Conservation (phyloP, 306 rosid species). For the Oemleria cerasiformis region DNA sequence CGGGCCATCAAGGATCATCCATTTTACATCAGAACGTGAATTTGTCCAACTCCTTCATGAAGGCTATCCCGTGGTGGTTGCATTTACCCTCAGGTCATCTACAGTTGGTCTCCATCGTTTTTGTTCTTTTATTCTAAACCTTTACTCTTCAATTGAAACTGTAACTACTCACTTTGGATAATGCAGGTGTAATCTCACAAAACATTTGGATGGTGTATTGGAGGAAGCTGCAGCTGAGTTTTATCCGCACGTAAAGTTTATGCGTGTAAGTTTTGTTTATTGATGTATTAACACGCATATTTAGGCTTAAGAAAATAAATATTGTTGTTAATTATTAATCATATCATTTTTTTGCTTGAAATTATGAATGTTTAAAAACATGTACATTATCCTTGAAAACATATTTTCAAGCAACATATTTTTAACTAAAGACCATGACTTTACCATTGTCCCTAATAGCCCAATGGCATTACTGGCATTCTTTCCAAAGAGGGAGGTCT, state of each 20-base stretch:
- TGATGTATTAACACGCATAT: background rate
- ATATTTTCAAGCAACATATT: background rate
- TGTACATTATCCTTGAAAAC: constrained; percentile 11
- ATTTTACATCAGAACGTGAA: constrained; percentile 89
- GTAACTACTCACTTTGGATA: constrained; percentile 21
- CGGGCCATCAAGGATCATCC: constrained; percentile 76
- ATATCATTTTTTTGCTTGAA: constrained; percentile 2
- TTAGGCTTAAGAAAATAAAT: constrained; percentile 10
- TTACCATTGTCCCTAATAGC: background rate
- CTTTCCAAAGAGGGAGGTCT: background rate
- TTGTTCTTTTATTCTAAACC: background rate
- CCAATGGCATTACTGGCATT: background rate
- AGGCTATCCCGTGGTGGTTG: constrained; percentile 80
- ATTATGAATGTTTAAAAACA: background rate
- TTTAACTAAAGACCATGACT: constrained; percentile 7
- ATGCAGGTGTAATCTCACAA: constrained; percentile 74
- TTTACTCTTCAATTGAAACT: constrained; percentile 14
- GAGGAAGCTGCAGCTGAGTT: constrained; percentile 86
- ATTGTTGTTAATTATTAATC: background rate
- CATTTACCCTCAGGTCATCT: constrained; percentile 74
- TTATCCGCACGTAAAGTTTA: constrained; percentile 74
- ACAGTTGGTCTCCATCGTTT: constrained; percentile 18
- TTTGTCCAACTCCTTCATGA: constrained; percentile 86
- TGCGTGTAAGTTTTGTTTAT: constrained; percentile 66
- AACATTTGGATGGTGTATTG: constrained; percentile 72